Evolutionary conservation across 1,284 basidiomycete species (phyloP), one percentile per base, ranked within the genome.

Genomic region (Bondarzewia mesenterica): DNA sequence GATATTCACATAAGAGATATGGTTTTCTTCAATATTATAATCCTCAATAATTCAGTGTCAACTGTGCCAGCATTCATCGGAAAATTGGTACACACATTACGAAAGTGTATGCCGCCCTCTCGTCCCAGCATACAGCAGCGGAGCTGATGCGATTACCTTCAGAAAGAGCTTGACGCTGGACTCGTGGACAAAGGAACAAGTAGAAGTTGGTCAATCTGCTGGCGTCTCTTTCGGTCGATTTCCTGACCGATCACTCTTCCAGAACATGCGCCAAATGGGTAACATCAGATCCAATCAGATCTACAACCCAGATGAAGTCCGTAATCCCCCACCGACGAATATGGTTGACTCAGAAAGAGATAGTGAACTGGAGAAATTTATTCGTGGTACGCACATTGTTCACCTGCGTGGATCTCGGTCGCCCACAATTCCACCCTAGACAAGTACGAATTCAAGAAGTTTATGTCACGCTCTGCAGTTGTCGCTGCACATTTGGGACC

Each of bases 71-170:
- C 54, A 81, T 92, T 43, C 90, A 93, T 65, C 76, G 90, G 50
- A 92, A 92, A 72, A 85, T 93, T 54, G 90, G 90, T 14, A 90
- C 88, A 7, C 89, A 91, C 61, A 70, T 91, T 53, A 78, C 83
- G 3, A 89, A 90, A 78, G 84, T 91, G 87, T 89, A 69, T 57
- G 78, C 72, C 49, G 47, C 64, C 57, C 20, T 16, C 37, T 20
- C 41, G 37, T 47, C 42, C 18, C n/a, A 4, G 14, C 7, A 14
- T 10, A 29, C 6, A 14, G 35, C 20, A 6, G 10, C 43, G 23
- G 35, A 36, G 38, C 27, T 42, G 15, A 35, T 29, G 22, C 18
- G 36, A 25, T 46, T 41, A 22, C 41, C 38, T 55, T 50, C 54
- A 90, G 90, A 54, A 92, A 91, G 72, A 91, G 88, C 58, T 52